Percentiles rank a stretch among this genome's conserved stretches.
These are phyloP conservation scores for Agrostemma githago DNA, from an alignment of 148 eudicot genomes.

Conservation along the genomic window DNA sequence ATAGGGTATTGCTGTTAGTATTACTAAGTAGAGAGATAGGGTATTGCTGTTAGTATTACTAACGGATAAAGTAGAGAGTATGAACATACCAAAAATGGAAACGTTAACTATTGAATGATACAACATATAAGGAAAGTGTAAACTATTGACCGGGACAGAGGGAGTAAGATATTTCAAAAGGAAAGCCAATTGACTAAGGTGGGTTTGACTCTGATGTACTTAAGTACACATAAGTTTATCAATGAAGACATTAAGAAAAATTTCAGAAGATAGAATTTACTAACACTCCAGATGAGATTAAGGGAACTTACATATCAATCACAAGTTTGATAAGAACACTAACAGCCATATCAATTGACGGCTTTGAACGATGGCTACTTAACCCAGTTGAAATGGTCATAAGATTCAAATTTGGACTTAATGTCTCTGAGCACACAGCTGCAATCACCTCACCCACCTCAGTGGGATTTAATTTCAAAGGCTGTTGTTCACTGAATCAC, in stretches of 20 bases:
- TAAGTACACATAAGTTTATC: not conserved
- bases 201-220: not conserved
- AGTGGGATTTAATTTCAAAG: constrained; percentile 71
- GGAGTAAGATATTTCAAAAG: not conserved
- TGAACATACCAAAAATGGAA: no score
- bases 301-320: constrained; percentile 85
- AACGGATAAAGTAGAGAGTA: no score
- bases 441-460: constrained; percentile 95
- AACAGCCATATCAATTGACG: constrained; percentile 90
- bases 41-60: no score
- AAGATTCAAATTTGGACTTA: constrained; percentile 45
- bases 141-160: not conserved
- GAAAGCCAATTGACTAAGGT: not conserved
- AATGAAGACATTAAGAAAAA: not conserved
- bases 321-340: constrained; percentile 98
- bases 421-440: constrained; percentile 86
- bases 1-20: no score
- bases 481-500: constrained; percentile 84
- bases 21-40: no score
- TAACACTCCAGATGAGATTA: not conserved
- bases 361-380: constrained; percentile 64
- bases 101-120: no score
- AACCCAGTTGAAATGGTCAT: constrained; percentile 68
- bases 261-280: not conserved
- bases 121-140: no score